These are phyloP conservation scores for Sistotremastrum suecicum DNA, from an alignment of 768 basidiomycete genomes.

Conservation along the genomic window DNA sequence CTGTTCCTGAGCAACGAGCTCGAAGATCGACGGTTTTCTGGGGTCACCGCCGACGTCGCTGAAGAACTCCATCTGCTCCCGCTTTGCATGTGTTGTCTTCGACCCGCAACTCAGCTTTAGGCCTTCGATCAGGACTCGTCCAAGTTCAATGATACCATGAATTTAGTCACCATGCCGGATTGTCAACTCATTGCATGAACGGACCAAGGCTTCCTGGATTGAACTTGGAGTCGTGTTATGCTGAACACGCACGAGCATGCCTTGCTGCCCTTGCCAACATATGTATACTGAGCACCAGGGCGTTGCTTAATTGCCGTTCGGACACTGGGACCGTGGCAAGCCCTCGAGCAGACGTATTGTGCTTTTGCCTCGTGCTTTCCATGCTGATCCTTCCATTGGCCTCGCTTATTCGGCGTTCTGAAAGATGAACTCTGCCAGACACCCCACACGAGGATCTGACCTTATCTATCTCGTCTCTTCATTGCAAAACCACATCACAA, in stretches of 20 bases:
- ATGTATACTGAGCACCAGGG: too few species aligned
- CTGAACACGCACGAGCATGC: too few species aligned
- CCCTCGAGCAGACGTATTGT: background rate
- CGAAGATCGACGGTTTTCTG: constrained; percentile 73
- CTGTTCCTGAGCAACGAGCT: constrained; percentile 88
- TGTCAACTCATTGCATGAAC: too few species aligned
- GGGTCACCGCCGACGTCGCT: constrained; percentile 62
- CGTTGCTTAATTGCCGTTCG: too few species aligned
- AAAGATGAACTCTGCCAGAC: too few species aligned
- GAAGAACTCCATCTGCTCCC: constrained; percentile 59
- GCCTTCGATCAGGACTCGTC: too few species aligned
- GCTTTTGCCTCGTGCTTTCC: background rate
- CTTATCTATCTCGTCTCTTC: constrained; percentile 10
- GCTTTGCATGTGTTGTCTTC: background rate
- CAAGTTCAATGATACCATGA: too few species aligned
- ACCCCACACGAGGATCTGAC: too few species aligned
- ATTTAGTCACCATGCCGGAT: too few species aligned
- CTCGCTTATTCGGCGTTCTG: background rate
- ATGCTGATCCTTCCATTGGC: background rate
- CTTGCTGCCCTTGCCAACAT: too few species aligned
- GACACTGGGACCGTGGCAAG: background rate
- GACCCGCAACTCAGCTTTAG: background rate
- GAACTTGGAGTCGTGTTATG: too few species aligned
- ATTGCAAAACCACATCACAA: constrained; percentile 41
- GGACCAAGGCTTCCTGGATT: too few species aligned